phyloP scores from a whole-genome alignment of 495 filamentous ascomycete species.

The Aspergillus affinis region DNA sequence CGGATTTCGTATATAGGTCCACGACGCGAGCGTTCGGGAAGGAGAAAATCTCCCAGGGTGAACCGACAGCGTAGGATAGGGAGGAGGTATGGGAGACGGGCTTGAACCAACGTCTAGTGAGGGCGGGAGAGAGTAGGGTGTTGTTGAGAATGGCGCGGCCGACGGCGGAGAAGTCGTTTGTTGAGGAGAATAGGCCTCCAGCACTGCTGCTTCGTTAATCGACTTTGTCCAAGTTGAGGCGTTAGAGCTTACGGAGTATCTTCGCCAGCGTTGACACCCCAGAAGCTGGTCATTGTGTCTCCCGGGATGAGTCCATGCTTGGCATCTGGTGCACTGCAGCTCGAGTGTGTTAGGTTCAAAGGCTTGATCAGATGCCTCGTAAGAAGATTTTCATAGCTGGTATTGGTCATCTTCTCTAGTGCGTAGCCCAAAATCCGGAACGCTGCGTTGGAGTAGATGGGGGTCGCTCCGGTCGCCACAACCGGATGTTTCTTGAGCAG shows the following conservation, averaged over 20 bases:
- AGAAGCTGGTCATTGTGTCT: neutral
- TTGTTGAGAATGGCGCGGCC: constrained; percentile 50
- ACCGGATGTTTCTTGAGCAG: constrained; percentile 35
- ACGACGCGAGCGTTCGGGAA: constrained; percentile 27
- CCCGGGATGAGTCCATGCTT: neutral
- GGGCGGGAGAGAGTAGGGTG: constrained; percentile 38
- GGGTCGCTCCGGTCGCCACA: constrained; percentile 46
- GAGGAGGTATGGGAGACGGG: constrained; percentile 49
- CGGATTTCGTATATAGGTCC: constrained; percentile 46
- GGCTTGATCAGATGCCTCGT: constrained; percentile 40
- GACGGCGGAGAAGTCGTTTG: constrained; percentile 29
- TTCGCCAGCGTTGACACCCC: constrained; percentile 23
- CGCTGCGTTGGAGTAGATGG: constrained; percentile 58
- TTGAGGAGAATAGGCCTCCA: constrained; percentile 36
- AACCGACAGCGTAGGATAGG: constrained; percentile 45
- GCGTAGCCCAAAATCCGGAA: constrained; percentile 55
- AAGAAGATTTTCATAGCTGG: constrained; percentile 44
- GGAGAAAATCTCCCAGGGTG: constrained; percentile 45
- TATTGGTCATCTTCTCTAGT: constrained; percentile 52
- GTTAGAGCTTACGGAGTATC: constrained; percentile 36
- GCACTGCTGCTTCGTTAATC: too few species aligned
- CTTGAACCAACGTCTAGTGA: constrained; percentile 45
- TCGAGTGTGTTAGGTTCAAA: constrained; percentile 43
- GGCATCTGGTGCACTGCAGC: constrained; percentile 34
- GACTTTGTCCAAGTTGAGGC: too few species aligned